These are phyloP conservation scores for Saccharomyces hybrid DNA, from an alignment of 1,139 yeast genomes.

Conservation along the genomic window DNA sequence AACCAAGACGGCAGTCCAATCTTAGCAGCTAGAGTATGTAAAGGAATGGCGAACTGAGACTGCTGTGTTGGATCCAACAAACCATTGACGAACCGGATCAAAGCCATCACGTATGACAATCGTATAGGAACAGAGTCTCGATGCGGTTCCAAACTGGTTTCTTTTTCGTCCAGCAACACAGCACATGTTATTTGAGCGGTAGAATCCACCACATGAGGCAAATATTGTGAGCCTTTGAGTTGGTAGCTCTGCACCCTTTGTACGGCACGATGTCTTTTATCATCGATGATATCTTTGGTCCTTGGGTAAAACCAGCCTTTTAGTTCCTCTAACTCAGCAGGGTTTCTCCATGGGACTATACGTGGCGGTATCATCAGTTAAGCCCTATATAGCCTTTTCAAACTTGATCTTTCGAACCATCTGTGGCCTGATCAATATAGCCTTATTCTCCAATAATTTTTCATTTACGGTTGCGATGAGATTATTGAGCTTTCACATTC, in stretches of 20 bases:
- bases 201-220: slow-evolving; percentile 74
- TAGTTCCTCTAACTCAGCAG: slow-evolving; percentile 45
- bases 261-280: slow-evolving; percentile 43
- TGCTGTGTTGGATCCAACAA: slow-evolving; percentile 81
- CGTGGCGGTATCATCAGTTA: slow-evolving; percentile 34
- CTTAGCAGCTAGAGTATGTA: slow-evolving; percentile 63
- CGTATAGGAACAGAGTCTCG: slow-evolving; percentile 12
- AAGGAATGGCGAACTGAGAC: slow-evolving; percentile 68
- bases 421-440: too few species aligned
- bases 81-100: slow-evolving; percentile 87
- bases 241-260: slow-evolving; percentile 53
- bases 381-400: not conserved
- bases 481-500: not conserved
- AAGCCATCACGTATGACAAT: slow-evolving; percentile 47
- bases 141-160: slow-evolving; percentile 13
- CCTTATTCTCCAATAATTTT: not conserved
- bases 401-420: too few species aligned
- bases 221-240: slow-evolving; percentile 48
- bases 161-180: slow-evolving; percentile 38
- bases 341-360: slow-evolving; percentile 49
- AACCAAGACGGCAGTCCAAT: slow-evolving; percentile 70
- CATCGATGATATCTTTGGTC: slow-evolving; percentile 10
- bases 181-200: slow-evolving; percentile 59
- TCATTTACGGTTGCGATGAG: not conserved
- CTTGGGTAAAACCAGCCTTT: slow-evolving; percentile 50